Evolutionary conservation across 228 moss, liverwort and hornwort genomes (phyloP).

Genomic region (Sphagnum magellanicum): DNA sequence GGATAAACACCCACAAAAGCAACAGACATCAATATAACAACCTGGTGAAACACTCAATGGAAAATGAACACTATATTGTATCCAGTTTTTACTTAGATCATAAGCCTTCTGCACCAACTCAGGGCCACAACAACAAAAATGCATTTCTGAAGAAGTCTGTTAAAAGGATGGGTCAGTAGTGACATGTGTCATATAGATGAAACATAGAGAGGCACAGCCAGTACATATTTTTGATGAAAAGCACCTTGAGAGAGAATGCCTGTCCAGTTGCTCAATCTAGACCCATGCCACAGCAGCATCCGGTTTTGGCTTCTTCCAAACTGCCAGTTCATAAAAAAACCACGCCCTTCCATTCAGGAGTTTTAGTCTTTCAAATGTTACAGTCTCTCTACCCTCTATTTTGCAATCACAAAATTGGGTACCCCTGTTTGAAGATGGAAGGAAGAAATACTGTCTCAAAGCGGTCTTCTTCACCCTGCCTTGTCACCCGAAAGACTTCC

Average conservation of each 20-base stretch:
- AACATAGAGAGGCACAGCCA: too few species aligned
- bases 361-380: neutral
- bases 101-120: too few species aligned
- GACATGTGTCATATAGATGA: too few species aligned
- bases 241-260: constrained; percentile 90
- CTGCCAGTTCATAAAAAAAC: constrained; percentile 16
- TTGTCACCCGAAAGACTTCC: constrained; percentile 58
- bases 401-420: neutral
- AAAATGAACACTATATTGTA: neutral
- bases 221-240: too few species aligned
- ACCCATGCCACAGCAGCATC: constrained; percentile 99
- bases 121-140: too few species aligned
- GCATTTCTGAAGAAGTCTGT: too few species aligned
- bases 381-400: neutral
- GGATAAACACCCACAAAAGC: neutral
- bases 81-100: too few species aligned
- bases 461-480: constrained; percentile 59
- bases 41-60: neutral
- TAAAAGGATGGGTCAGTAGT: too few species aligned
- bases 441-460: constrained; percentile 48
- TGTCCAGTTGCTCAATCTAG: constrained; percentile 90
- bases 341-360: too few species aligned
- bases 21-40: neutral
- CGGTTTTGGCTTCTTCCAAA: constrained; percentile 65
- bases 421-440: neutral